Conservation (phyloP, 2,329 filamentous ascomycete genomes). For the Monilinia vaccinii-corymbosi region DNA sequence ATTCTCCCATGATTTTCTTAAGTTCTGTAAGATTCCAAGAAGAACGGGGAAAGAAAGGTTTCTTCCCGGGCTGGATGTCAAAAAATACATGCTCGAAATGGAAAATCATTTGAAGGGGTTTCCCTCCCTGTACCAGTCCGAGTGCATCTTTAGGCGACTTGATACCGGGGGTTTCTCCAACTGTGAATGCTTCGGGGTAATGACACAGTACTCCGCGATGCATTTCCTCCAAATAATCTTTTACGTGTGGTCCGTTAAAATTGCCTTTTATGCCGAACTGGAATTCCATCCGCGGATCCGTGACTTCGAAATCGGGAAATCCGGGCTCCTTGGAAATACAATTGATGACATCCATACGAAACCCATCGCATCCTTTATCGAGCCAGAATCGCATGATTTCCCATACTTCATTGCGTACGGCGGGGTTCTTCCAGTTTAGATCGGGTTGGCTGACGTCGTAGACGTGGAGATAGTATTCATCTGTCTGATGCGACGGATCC, state of each 20-base stretch:
- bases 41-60: constrained; percentile 25
- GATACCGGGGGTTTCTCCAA: constrained; percentile 40
- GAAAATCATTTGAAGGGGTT: constrained; percentile 64
- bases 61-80: background rate
- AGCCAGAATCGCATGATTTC: constrained; percentile 68
- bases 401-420: constrained; percentile 58
- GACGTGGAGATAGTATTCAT: constrained; percentile 49
- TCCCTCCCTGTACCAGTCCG: constrained; percentile 43
- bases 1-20: constrained; percentile 39
- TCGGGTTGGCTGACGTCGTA: constrained; percentile 66
- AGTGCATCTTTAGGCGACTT: constrained; percentile 41
- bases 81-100: constrained; percentile 48
- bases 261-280: constrained; percentile 38
- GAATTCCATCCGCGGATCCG: constrained; percentile 25
- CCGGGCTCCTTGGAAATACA: constrained; percentile 53
- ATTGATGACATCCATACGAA: constrained; percentile 57
- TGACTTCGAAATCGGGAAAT: constrained; percentile 43
- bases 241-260: constrained; percentile 49
- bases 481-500: constrained; percentile 35
- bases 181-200: constrained; percentile 42
- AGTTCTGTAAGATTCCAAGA: constrained; percentile 31
- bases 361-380: constrained; percentile 47
- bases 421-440: constrained; percentile 65
- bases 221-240: constrained; percentile 41
- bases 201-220: constrained; percentile 16